Evolutionary conservation across 75 land plant genomes (phyloP), one percentile per base, ranked within the genome.

Genomic region (Gnetum montanum): DNA sequence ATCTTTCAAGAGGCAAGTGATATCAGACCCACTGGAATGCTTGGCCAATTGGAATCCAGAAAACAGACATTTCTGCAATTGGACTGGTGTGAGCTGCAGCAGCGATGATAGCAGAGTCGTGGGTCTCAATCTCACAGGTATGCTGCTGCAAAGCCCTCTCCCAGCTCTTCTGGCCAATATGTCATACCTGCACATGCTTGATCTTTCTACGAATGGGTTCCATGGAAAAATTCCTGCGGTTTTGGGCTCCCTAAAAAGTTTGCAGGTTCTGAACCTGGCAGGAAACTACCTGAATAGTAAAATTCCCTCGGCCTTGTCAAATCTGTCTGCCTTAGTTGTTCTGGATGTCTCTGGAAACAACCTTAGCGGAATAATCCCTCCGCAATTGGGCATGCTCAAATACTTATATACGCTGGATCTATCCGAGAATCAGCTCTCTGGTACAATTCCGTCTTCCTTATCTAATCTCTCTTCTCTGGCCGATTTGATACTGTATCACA

Each of bases 301-400:
- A 11, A 16, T 60, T 24, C 69, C 69, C 7, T 11, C 40, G 15
- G 13, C 64, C 12, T 37, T 66, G 22, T 23, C 25, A 3, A 45
- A 45, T 6, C 46, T 43, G 22, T 0, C 16, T 19, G 20, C 16
- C 4, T 3, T 43, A n/a, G 22, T 12, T 19, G 7, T 6, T 1
- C 15, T 43, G 22, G 6, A 1, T 43, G 8, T 43, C 23, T 43
- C 46, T 6, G 1, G 4, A 23, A 43, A 43, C 46, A 43, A 28
- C 27, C 51, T 83, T 10, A 45, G 62, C n/a, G 75, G 76, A 3
- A 46, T 29, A 22, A 72, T 79, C 43, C 86, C 86, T 0, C 20
- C 64, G 4, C 55, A 64, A 8, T 55, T 80, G 31, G 79, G 67
- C 7, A 33, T 54, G 22, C 49, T 71, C 44, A 19, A 7, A 16